Conservation (phyloP, 306 rosid species). For the Mimosa bimucronata region DNA sequence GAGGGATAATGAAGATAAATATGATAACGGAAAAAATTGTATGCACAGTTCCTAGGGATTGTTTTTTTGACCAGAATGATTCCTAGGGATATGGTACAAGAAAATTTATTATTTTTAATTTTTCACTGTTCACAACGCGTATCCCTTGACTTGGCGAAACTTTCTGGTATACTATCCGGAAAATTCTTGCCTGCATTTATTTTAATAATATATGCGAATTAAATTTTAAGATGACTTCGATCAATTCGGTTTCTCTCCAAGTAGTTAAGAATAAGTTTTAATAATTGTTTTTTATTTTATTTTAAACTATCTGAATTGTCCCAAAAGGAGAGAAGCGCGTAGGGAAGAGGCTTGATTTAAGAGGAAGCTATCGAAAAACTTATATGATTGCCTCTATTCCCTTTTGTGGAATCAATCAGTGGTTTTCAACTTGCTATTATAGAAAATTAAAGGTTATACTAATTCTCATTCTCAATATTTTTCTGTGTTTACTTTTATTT, state of each 20-base stretch:
- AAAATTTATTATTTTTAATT: background rate
- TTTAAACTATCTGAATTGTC: background rate
- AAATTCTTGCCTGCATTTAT: background rate
- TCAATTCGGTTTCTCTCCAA: background rate
- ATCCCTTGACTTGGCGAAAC: background rate
- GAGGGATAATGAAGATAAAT: too few species aligned
- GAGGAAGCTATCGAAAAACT: background rate
- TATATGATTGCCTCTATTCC: too few species aligned
- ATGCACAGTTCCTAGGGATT: too few species aligned
- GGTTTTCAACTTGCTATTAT: background rate
- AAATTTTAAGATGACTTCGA: background rate
- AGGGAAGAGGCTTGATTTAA: background rate
- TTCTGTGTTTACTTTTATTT: too few species aligned
- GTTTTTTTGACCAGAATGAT: too few species aligned
- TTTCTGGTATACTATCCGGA: background rate
- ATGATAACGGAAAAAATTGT: too few species aligned
- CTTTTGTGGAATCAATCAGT: background rate
- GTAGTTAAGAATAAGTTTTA: too few species aligned
- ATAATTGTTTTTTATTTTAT: background rate
- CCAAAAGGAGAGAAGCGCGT: too few species aligned
- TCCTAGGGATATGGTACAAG: background rate
- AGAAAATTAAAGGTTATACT: background rate
- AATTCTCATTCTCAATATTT: background rate
- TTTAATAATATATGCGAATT: background rate
- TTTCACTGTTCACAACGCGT: background rate